Percentiles rank a stretch among this genome's conserved stretches.
These are phyloP conservation scores for Cytospora schulzeri DNA, from an alignment of 2,329 filamentous ascomycete genomes.

Conservation along the genomic window DNA sequence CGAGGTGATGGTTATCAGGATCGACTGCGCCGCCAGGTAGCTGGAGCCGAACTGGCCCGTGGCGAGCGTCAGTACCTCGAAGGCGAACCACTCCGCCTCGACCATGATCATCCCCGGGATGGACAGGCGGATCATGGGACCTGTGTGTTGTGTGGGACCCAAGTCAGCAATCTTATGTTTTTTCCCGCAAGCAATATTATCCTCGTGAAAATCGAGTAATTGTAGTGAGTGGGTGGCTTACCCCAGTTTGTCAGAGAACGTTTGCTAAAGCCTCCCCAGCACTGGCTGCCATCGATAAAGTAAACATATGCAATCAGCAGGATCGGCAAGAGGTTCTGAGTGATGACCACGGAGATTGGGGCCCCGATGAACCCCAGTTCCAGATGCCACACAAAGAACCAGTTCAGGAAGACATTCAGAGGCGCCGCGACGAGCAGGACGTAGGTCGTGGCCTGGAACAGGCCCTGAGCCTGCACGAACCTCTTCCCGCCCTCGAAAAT, in stretches of 20 bases:
- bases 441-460: constrained; percentile 79
- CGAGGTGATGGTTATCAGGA: constrained; percentile 75
- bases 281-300: constrained; percentile 71
- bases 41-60: constrained; percentile 78
- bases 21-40: constrained; percentile 83
- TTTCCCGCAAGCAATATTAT: too few relatives aligned
- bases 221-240: constrained; percentile 53
- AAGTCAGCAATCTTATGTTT: constrained; percentile 1
- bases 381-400: constrained; percentile 74
- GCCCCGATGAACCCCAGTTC: constrained; percentile 73
- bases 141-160: constrained; percentile 26
- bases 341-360: constrained; percentile 74
- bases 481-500: constrained; percentile 77
- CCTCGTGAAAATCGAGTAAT: neutral
- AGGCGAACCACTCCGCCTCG: constrained; percentile 88
- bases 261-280: constrained; percentile 78
- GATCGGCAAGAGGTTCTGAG: constrained; percentile 73
- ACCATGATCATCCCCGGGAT: constrained; percentile 92
- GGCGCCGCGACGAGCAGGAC: constrained; percentile 76
- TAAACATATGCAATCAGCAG: constrained; percentile 74
- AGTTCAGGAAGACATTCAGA: constrained; percentile 76
- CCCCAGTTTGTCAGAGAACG: constrained; percentile 74
- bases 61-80: constrained; percentile 86
- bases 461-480: constrained; percentile 79
- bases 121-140: constrained; percentile 82